These are phyloP conservation scores for Areca catechu DNA, from an alignment of 176 grass and related monocot genomes.

Conservation along the genomic window DNA sequence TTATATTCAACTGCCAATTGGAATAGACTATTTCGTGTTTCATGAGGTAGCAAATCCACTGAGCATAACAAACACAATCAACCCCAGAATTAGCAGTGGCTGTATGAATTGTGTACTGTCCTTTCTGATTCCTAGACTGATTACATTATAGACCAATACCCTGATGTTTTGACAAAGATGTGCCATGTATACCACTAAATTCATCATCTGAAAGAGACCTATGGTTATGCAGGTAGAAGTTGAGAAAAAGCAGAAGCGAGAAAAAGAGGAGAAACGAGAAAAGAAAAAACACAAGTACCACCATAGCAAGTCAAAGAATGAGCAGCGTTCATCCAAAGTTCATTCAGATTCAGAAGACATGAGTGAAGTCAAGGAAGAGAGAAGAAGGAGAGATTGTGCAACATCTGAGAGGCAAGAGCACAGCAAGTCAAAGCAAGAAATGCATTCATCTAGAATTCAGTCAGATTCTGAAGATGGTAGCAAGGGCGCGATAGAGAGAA, in stretches of 20 bases:
- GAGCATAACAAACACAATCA: too few relatives aligned
- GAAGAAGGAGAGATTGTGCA: constrained; percentile 28
- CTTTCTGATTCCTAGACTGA: too few relatives aligned
- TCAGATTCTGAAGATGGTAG: constrained; percentile 21
- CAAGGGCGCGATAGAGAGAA: not conserved
- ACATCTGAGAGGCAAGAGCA: constrained; percentile 24
- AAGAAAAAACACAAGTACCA: constrained; percentile 66
- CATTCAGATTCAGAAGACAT: constrained; percentile 47
- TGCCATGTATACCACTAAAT: too few relatives aligned
- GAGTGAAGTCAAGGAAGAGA: constrained; percentile 34
- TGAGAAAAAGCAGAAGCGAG: constrained; percentile 74
- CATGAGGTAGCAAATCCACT: too few relatives aligned
- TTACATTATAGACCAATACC: too few relatives aligned
- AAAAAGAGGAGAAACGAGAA: constrained; percentile 32
- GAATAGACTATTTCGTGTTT: too few relatives aligned
- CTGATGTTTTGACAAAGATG: too few relatives aligned
- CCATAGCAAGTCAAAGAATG: constrained; percentile 44
- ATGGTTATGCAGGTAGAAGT: constrained; percentile 47
- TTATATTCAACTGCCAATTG: too few relatives aligned
- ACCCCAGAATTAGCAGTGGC: too few relatives aligned
- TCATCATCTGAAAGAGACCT: too few relatives aligned
- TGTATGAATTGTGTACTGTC: too few relatives aligned
- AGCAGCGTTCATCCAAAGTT: constrained; percentile 25
- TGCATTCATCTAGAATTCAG: constrained; percentile 27
- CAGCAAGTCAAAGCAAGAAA: constrained; percentile 41